These are phyloP conservation scores for Candida golubevii DNA, from an alignment of 805 yeast genomes.

Conservation along the genomic window DNA sequence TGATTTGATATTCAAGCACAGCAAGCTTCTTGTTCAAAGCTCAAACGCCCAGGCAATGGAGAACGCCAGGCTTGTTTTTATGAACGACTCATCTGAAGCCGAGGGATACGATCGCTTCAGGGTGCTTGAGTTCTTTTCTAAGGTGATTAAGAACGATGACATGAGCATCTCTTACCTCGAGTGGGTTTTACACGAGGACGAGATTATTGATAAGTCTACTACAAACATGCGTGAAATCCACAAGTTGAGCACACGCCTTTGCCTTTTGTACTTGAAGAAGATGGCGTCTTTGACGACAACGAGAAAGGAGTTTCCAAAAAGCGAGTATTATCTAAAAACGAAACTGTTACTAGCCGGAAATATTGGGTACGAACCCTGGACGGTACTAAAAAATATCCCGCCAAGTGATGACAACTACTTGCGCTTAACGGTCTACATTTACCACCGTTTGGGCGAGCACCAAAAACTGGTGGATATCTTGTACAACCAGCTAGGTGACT, in stretches of 20 bases:
- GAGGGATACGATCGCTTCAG: slow-evolving; percentile 50
- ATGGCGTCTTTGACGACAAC: slow-evolving; percentile 14
- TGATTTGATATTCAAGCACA: slow-evolving; percentile 53
- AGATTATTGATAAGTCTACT: slow-evolving; percentile 19
- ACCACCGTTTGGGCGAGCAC: slow-evolving; percentile 57
- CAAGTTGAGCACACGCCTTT: slow-evolving; percentile 33
- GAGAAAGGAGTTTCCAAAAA: slow-evolving; percentile 13
- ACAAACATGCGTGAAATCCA: slow-evolving; percentile 14
- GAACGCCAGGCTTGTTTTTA: slow-evolving; percentile 48
- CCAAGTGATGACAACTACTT: slow-evolving; percentile 29
- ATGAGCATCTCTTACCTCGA: slow-evolving; percentile 42
- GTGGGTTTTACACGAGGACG: slow-evolving; percentile 39
- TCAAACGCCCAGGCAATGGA: slow-evolving; percentile 11
- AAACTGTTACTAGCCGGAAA: slow-evolving; percentile 29
- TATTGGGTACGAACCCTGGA: slow-evolving; percentile 34
- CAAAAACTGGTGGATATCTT: slow-evolving; percentile 58
- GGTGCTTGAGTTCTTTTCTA: slow-evolving; percentile 50
- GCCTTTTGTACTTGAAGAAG: slow-evolving; percentile 29
- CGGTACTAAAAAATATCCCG: slow-evolving; percentile 31
- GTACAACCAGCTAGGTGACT: slow-evolving; percentile 53
- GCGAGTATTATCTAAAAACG: slow-evolving; percentile 27
- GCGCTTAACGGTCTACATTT: slow-evolving; percentile 52
- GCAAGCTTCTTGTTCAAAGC: slow-evolving; percentile 46
- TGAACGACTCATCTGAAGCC: slow-evolving; percentile 60
- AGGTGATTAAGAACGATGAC: slow-evolving; percentile 18